phyloP scores from a whole-genome alignment of 1,284 basidiomycete species.

The Schizophyllum commune region DNA sequence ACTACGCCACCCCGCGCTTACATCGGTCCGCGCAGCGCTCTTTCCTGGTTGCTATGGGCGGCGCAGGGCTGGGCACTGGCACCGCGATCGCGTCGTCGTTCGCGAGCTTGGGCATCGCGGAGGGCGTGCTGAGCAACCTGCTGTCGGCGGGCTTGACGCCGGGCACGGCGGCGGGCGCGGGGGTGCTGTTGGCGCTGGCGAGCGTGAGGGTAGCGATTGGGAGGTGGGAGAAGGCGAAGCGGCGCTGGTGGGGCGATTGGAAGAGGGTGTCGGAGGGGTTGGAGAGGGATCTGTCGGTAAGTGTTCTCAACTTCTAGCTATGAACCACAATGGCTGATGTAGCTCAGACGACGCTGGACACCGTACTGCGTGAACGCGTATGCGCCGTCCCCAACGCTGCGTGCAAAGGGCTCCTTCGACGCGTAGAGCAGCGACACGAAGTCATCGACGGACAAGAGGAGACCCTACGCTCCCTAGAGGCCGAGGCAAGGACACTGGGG shows the following conservation, averaged over 20 bases:
- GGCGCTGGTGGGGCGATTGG: slow-evolving; percentile 70
- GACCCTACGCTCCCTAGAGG: slow-evolving; percentile 8
- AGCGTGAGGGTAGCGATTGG: slow-evolving; percentile 63
- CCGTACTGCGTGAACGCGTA: slow-evolving; percentile 40
- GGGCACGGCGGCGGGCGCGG: slow-evolving; percentile 55
- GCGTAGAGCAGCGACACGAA: slow-evolving; percentile 38
- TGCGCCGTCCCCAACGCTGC: slow-evolving; percentile 34
- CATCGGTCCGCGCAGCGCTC: slow-evolving; percentile 62
- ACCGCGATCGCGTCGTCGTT: slow-evolving; percentile 32
- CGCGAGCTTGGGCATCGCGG: slow-evolving; percentile 39
- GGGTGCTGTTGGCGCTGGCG: slow-evolving; percentile 42
- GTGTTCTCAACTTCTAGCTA: slow-evolving; percentile 12
- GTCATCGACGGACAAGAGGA: slow-evolving; percentile 40
- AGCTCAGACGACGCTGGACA: slow-evolving; percentile 36
- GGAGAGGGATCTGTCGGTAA: slow-evolving; percentile 64
- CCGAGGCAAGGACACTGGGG: neutral
- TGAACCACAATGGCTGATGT: neutral
- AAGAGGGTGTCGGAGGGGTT: slow-evolving; percentile 61
- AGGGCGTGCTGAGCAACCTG: slow-evolving; percentile 46
- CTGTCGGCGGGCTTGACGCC: slow-evolving; percentile 37
- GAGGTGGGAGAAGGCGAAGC: slow-evolving; percentile 67
- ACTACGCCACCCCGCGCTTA: slow-evolving; percentile 51
- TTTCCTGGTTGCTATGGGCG: slow-evolving; percentile 45
- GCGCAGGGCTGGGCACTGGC: slow-evolving; percentile 15
- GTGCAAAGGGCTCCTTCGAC: slow-evolving; percentile 36